Percentiles rank a stretch among this genome's conserved stretches.
phyloP scores from a whole-genome alignment of 208 protist species.

The Plasmodiophora brassicae region DNA sequence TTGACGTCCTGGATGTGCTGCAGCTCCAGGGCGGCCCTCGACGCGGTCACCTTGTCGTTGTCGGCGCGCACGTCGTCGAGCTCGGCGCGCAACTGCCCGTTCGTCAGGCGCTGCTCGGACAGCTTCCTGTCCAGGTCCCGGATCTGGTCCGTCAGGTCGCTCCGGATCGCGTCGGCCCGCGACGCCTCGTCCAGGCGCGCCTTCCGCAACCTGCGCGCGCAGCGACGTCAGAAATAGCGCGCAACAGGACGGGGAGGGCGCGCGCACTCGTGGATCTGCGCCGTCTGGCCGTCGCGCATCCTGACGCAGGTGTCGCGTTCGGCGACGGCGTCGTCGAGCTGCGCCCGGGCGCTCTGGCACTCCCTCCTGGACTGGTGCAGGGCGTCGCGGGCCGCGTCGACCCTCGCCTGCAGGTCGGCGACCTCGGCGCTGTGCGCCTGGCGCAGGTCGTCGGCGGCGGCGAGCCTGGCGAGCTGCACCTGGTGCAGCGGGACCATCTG shows the following conservation, averaged over 20 bases:
- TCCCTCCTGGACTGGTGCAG: slow-evolving; percentile 15
- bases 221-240: not conserved
- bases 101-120: not conserved
- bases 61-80: not conserved
- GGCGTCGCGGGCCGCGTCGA: not conserved
- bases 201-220: not conserved
- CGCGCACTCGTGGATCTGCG: not conserved
- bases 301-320: not conserved
- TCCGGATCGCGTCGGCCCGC: no score
- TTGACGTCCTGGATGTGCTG: not conserved
- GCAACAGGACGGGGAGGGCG: not conserved
- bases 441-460: not conserved
- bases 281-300: not conserved
- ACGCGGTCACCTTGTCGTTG: not conserved
- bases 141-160: not conserved
- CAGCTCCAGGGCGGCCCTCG: not conserved
- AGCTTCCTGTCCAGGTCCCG: not conserved
- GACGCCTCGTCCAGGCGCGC: no score
- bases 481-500: not conserved
- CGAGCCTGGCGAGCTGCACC: not conserved
- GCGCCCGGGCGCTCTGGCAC: not conserved
- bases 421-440: not conserved
- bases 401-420: not conserved
- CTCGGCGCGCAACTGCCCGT: not conserved
- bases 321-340: not conserved